Conservation (phyloP, 805 yeast species). For the Debaryomyces prosopidis region DNA sequence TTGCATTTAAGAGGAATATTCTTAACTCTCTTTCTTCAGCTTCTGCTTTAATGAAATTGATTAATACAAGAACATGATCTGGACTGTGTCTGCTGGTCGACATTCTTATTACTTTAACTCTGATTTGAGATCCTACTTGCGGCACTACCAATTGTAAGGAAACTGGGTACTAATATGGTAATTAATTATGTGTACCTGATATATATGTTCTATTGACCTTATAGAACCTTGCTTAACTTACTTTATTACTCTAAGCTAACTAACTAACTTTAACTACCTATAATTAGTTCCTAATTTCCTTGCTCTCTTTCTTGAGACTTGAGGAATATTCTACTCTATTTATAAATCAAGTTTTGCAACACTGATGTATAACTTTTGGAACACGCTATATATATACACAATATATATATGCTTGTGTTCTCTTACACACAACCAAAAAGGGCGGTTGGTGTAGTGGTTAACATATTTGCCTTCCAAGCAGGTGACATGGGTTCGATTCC, state of each 20-base stretch:
- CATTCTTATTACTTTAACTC: background rate
- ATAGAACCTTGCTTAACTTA: background rate
- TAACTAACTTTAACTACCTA: background rate
- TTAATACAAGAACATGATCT: background rate
- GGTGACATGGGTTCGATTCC: conserved; percentile 94
- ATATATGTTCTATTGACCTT: background rate
- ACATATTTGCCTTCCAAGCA: conserved; percentile 93
- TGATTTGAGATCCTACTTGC: background rate
- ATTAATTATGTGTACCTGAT: no score
- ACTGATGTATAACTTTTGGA: no score
- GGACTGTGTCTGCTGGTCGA: background rate
- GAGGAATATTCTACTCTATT: no score
- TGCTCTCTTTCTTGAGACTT: background rate
- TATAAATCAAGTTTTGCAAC: no score
- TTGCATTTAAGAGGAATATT: background rate
- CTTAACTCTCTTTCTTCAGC: background rate
- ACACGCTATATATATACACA: no score
- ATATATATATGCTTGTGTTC: no score
- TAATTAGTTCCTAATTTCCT: background rate
- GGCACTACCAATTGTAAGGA: background rate
- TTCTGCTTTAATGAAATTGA: background rate
- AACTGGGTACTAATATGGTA: background rate
- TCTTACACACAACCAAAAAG: conserved; percentile 21
- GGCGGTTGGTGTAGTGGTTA: conserved; percentile 93
- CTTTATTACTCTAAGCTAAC: background rate